phyloP scores from a whole-genome alignment of 768 basidiomycete genomes.

The Phylloporus rhodoxanthus region DNA sequence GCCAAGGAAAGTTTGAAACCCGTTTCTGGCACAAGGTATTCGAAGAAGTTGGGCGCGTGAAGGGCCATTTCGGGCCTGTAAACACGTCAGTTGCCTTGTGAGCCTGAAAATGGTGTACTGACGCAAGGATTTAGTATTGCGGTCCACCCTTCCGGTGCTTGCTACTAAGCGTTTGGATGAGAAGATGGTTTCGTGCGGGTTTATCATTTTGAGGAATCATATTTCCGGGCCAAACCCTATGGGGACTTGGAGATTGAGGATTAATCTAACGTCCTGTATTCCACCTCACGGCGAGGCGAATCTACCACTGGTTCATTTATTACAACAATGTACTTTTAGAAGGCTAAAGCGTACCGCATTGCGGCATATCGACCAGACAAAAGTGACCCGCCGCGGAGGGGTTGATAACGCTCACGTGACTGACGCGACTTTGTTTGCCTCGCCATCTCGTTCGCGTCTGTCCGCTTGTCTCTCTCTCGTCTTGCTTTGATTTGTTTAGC shows the following conservation, averaged over 20 bases:
- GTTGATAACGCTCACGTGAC: slow-evolving; percentile 24
- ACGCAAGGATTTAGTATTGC: background rate
- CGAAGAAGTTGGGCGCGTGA: slow-evolving; percentile 94
- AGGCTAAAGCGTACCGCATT: too few species aligned
- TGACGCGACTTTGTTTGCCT: slow-evolving; percentile 24
- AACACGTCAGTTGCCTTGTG: slow-evolving; percentile 68
- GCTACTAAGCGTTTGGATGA: too few species aligned
- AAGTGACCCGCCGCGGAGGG: background rate
- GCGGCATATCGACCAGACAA: too few species aligned
- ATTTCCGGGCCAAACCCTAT: too few species aligned
- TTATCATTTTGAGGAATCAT: too few species aligned
- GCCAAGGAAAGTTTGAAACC: slow-evolving; percentile 97
- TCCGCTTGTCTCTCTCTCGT: slow-evolving; percentile 4
- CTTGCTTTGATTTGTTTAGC: slow-evolving; percentile 14
- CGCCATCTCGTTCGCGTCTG: background rate
- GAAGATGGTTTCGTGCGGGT: too few species aligned
- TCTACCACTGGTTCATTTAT: too few species aligned
- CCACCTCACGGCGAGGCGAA: too few species aligned
- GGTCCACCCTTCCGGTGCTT: too few species aligned
- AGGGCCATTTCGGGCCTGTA: slow-evolving; percentile 95
- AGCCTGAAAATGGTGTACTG: background rate
- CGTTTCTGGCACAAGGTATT: slow-evolving; percentile 97
- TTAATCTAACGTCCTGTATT: too few species aligned
- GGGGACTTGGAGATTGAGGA: too few species aligned
- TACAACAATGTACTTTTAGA: too few species aligned